These are phyloP conservation scores for Vigna unguiculata DNA, from an alignment of 306 rosid genomes.

Conservation along the genomic window DNA sequence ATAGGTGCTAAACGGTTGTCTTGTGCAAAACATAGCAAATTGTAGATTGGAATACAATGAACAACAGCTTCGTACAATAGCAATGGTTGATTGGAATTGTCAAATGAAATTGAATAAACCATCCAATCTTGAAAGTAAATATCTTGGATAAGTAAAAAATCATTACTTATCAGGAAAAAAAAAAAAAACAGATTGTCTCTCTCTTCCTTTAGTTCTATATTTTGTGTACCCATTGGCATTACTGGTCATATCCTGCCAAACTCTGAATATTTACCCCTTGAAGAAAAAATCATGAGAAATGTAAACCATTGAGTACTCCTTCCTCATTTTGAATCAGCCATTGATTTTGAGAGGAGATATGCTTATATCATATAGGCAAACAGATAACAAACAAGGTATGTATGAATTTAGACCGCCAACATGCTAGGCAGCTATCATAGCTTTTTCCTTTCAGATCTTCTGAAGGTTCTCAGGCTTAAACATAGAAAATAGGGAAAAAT, in stretches of 20 bases:
- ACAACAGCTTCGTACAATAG: not conserved
- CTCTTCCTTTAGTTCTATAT: conserved; percentile 11
- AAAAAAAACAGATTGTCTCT: not conserved
- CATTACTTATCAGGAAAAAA: conserved; percentile 17
- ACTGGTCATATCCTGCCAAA: conserved; percentile 4
- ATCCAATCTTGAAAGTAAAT: conserved; percentile 10
- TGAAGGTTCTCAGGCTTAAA: not conserved
- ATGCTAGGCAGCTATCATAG: not conserved
- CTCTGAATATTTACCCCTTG: not conserved
- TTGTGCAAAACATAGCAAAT: not conserved
- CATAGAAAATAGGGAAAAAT: conserved; percentile 11
- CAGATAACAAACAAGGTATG: not conserved
- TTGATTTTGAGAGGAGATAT: not conserved
- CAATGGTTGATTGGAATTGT: not conserved
- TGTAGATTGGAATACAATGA: not conserved
- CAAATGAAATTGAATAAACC: conserved; percentile 19
- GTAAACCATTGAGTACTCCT: not conserved
- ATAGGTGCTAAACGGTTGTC: not conserved
- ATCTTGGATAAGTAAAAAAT: not conserved
- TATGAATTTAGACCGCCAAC: not conserved
- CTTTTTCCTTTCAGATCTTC: conserved; percentile 10
- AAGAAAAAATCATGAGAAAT: conserved; percentile 23
- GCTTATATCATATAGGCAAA: not conserved
- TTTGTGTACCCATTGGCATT: not conserved
- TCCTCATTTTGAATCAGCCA: conserved; percentile 10